These are phyloP conservation scores for Tuber magnatum DNA, from an alignment of 495 filamentous ascomycete genomes.

Conservation along the genomic window DNA sequence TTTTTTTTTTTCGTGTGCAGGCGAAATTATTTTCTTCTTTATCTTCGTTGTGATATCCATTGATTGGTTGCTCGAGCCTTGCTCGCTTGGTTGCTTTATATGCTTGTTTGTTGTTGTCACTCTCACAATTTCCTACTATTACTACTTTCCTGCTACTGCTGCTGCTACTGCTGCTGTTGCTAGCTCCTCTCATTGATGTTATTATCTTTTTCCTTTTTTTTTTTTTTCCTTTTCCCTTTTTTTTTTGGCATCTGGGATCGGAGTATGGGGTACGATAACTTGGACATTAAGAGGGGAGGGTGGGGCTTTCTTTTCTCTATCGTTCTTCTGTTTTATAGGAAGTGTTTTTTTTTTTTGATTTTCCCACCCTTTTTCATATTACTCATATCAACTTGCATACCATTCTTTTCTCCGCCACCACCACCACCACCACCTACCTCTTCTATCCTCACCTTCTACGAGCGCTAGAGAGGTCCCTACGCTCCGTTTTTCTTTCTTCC, in stretches of 20 bases:
- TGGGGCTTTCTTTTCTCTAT: slow-evolving; percentile 2
- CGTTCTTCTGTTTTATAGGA: background rate
- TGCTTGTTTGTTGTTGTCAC: slow-evolving; percentile 2
- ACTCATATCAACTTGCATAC: background rate
- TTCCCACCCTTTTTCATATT: background rate
- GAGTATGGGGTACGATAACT: slow-evolving; percentile 41
- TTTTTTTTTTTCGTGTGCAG: slow-evolving; percentile 19
- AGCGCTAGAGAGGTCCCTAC: background rate
- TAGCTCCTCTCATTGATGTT: slow-evolving; percentile 8
- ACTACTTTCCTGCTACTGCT: background rate
- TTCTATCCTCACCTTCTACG: background rate
- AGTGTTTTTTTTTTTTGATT: background rate
- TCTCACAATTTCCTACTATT: background rate
- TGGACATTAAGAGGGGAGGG: slow-evolving; percentile 29
- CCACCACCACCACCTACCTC: background rate
- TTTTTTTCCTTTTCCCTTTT: slow-evolving; percentile 18
- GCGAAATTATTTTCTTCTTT: slow-evolving; percentile 23
- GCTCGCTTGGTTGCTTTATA: slow-evolving; percentile 8
- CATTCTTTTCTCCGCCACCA: background rate
- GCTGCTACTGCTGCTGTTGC: background rate
- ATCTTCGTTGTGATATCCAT: slow-evolving; percentile 7
- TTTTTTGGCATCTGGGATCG: slow-evolving; percentile 40
- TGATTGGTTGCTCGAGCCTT: slow-evolving; percentile 7
- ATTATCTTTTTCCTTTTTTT: slow-evolving; percentile 25
- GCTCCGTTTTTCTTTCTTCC: background rate